Evolutionary conservation across 306 rosid species (phyloP).

Genomic region (Glycine soja): DNA sequence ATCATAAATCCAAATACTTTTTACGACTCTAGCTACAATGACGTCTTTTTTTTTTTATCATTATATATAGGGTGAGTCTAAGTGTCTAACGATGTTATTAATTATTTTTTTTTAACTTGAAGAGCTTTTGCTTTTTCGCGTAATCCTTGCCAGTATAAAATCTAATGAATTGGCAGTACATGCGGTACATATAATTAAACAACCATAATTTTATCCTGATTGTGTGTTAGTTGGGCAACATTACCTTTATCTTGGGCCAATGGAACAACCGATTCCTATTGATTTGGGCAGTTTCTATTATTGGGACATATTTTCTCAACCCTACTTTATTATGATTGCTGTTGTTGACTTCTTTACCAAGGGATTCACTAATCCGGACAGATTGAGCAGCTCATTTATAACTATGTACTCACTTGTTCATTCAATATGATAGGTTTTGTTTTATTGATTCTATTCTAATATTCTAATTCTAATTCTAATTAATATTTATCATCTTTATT

Average conservation of each 20-base stretch:
- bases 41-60: too few species aligned
- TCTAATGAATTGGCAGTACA: constrained; percentile 45
- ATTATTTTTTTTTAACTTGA: too few species aligned
- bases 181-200: constrained; percentile 22
- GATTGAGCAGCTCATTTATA: background rate
- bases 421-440: background rate
- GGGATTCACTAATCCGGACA: constrained; percentile 32
- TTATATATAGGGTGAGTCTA: too few species aligned
- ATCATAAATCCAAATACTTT: too few species aligned
- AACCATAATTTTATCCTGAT: constrained; percentile 39
- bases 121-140: too few species aligned
- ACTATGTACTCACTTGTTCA: background rate
- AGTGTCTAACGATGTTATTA: too few species aligned
- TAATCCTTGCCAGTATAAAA: background rate
- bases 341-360: constrained; percentile 47
- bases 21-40: too few species aligned
- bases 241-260: constrained; percentile 42
- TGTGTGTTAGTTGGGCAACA: constrained; percentile 51
- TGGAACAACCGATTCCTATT: constrained; percentile 38
- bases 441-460: background rate
- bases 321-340: constrained; percentile 45
- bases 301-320: constrained; percentile 58
- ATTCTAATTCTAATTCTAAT: too few species aligned
- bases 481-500: too few species aligned
- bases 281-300: constrained; percentile 35